Percentiles rank a stretch among this genome's conserved stretches.
Conservation (phyloP, 2,329 filamentous ascomycete genomes). For the Aspergillus sp. region DNA sequence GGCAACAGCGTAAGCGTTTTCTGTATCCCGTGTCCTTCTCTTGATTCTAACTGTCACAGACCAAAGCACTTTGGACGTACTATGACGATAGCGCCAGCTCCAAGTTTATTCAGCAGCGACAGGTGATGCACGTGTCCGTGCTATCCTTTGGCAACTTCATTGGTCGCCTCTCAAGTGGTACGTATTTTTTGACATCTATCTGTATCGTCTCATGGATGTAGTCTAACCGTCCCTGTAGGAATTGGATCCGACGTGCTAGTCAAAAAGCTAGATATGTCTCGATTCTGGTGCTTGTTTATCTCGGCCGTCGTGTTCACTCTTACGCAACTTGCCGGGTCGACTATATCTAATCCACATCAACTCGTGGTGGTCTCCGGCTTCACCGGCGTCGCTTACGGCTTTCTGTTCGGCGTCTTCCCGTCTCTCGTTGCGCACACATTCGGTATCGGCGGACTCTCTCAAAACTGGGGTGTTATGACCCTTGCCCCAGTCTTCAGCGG, state of each 20-base stretch:
- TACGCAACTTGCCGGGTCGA: constrained; percentile 75
- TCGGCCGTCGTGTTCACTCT: constrained; percentile 75
- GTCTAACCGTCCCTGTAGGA: constrained; percentile 47
- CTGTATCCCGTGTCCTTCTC: not conserved
- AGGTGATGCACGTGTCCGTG: constrained; percentile 90
- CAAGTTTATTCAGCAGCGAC: constrained; percentile 74
- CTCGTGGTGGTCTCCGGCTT: constrained; percentile 77
- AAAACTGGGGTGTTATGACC: constrained; percentile 97
- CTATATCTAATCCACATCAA: constrained; percentile 72
- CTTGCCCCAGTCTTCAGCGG: constrained; percentile 82
- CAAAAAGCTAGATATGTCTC: constrained; percentile 74
- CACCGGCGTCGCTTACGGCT: constrained; percentile 86
- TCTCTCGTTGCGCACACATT: constrained; percentile 88
- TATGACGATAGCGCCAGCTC: constrained; percentile 72
- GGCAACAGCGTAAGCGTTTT: constrained; percentile 68
- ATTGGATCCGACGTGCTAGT: constrained; percentile 90
- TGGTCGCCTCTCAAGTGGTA: constrained; percentile 75
- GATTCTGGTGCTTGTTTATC: constrained; percentile 85
- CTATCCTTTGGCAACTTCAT: constrained; percentile 85
- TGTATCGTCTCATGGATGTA: not conserved
- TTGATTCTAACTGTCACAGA: constrained; percentile 31
- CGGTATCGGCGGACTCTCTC: constrained; percentile 81
- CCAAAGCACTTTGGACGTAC: constrained; percentile 81
- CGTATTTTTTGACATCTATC: constrained; percentile 24
- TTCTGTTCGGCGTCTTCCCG: constrained; percentile 91